phyloP scores from a whole-genome alignment of 2,329 filamentous ascomycete species.

The Trichoderma semiorbis region DNA sequence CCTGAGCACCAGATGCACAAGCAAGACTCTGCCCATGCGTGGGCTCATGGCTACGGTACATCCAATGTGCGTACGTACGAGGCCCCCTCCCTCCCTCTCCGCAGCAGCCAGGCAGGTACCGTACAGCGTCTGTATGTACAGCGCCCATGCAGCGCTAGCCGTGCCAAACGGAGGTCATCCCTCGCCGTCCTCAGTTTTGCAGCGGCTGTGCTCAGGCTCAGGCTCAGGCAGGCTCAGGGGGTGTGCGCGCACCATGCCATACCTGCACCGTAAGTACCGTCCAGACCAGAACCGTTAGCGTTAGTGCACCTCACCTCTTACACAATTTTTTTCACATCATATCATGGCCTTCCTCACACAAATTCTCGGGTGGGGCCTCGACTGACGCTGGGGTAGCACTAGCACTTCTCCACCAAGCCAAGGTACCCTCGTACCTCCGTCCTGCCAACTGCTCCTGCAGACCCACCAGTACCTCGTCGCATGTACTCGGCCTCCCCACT shows the following conservation, averaged over 20 bases:
- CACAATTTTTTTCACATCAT: not conserved
- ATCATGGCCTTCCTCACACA: not conserved
- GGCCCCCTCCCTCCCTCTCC: slow-evolving; percentile 28
- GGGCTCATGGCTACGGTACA: not conserved
- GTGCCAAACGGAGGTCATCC: slow-evolving; percentile 19
- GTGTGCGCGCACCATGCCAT: not conserved
- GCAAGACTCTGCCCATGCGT: not conserved
- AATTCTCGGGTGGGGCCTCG: not conserved
- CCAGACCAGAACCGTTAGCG: not conserved
- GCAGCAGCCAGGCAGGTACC: slow-evolving; percentile 28
- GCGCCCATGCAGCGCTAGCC: slow-evolving; percentile 21
- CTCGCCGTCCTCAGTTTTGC: not conserved
- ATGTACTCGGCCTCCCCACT: slow-evolving; percentile 12
- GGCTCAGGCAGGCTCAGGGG: not conserved
- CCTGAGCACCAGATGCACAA: not conserved
- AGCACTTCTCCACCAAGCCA: not conserved
- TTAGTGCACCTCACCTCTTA: not conserved
- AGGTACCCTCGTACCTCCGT: not conserved
- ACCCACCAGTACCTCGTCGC: not conserved
- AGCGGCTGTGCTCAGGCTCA: not conserved
- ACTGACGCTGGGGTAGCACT: not conserved
- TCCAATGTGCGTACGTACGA: not conserved
- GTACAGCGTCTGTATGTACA: slow-evolving; percentile 27
- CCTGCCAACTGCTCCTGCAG: not conserved
- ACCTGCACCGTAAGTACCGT: not conserved